Evolutionary conservation across 306 rosid species (phyloP), one percentile per base, ranked within the genome.

Genomic region (Cucurbita pepo): DNA sequence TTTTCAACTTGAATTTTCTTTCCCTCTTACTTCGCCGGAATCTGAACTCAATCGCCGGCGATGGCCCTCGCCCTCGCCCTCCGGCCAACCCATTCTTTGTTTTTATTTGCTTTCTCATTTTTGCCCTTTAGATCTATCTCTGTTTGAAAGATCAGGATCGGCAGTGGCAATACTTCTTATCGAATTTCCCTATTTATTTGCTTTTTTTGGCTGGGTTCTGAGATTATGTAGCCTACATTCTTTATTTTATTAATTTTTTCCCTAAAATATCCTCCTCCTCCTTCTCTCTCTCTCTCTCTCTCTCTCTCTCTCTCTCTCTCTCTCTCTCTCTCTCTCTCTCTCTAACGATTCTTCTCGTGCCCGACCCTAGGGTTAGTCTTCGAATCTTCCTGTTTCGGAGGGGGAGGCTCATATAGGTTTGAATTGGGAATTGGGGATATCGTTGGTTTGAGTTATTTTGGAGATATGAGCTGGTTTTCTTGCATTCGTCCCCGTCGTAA

Each of bases 401-500:
- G 34, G 70, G 76, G 66, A n/a, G 6, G 22, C 63, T 19, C 64
- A 19, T 10, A 65, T 65, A 18, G 71, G 54, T 65, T 65, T 5
- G 54, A 44, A 2, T 11, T 65, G 16, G 76, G 45, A 48, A 57
- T 73, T 73, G 55, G 48, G 25, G 14, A 30, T 21, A 16, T 14
- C 53, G 44, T 74, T 43, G n/a, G 76, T 76, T 18, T 40, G 52
- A 74, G 67, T 76, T 47, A 18, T 67, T 25, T 40, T 56, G 64
- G 80, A 74, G 78, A 54, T 34, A 86, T 86, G 90, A 73, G 86
- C 69, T 86, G 87, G 79, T 83, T 86, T 76, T 55, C 79, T 74
- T 86, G 86, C 84, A 66, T 83, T 56, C 62, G 62, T 79, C 38
- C 81, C 64, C 81, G 73, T 57, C 72, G 84, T 52, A 86, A 81